Evolutionary conservation across 345 rosid species (phyloP).

Genomic region (Theobroma cacao): DNA sequence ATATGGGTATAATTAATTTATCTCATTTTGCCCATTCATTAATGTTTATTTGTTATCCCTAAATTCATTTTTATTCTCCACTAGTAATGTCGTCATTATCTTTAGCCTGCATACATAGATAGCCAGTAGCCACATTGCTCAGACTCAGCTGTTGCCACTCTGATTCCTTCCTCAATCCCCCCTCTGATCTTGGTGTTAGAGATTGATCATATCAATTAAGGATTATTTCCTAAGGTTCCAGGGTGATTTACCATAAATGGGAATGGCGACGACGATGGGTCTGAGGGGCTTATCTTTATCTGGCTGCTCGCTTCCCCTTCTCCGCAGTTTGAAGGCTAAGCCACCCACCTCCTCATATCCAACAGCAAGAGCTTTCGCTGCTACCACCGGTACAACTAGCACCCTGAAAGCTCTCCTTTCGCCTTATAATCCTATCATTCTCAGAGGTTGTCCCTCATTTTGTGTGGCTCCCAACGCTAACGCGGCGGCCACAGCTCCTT

Average conservation of each 20-base stretch:
- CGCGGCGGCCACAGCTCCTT: not conserved
- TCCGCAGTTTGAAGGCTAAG: not conserved
- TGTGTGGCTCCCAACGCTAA: not conserved
- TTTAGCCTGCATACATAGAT: too few relatives aligned
- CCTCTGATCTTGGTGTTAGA: not conserved
- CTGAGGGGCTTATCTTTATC: conserved; percentile 12
- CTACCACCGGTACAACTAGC: not conserved
- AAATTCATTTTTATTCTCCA: too few relatives aligned
- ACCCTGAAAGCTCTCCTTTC: not conserved
- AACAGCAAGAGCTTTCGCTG: not conserved
- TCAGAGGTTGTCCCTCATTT: conserved; percentile 10
- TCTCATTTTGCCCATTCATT: too few relatives aligned
- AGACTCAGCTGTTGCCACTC: not conserved
- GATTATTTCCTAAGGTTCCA: not conserved
- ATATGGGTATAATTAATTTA: too few relatives aligned
- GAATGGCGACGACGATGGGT: conserved; percentile 6
- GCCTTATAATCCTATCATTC: not conserved
- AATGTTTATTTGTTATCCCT: too few relatives aligned
- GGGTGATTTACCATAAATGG: not conserved
- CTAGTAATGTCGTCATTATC: too few relatives aligned
- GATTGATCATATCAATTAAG: not conserved
- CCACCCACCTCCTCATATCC: not conserved
- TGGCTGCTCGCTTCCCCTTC: conserved; percentile 4
- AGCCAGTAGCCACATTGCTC: not conserved
- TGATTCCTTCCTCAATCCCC: too few relatives aligned